These are phyloP conservation scores for Hericium erinaceus DNA, from an alignment of 768 basidiomycete species.

Conservation along the genomic window DNA sequence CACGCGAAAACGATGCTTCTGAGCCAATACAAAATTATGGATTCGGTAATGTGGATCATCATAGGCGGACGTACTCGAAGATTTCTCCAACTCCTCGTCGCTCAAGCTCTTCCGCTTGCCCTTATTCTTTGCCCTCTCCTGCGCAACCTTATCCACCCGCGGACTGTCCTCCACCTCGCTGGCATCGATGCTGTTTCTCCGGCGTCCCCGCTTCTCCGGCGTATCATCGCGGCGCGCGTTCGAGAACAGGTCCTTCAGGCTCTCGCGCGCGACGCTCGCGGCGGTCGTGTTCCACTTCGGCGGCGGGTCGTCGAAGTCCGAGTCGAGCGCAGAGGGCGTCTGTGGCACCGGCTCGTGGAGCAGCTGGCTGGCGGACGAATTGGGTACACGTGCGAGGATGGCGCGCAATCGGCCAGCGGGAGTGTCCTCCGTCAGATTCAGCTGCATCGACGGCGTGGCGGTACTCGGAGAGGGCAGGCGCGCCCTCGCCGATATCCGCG, in stretches of 20 bases:
- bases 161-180: slow-evolving; percentile 17
- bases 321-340: slow-evolving; percentile 12
- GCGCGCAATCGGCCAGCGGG: slow-evolving; percentile 12
- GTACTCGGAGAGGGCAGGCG: slow-evolving; percentile 10
- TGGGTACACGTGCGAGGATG: slow-evolving; percentile 7
- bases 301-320: slow-evolving; percentile 12
- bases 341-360: slow-evolving; percentile 12
- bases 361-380: slow-evolving; percentile 6
- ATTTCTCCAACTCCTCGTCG: slow-evolving; percentile 12
- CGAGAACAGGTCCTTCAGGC: slow-evolving; percentile 9
- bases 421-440: slow-evolving; percentile 5
- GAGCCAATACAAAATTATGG: neutral
- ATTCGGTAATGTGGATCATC: neutral
- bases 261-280: slow-evolving; percentile 8
- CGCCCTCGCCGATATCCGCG: slow-evolving; percentile 9
- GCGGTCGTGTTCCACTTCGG: slow-evolving; percentile 7
- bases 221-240: slow-evolving; percentile 9
- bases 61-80: slow-evolving; percentile 5
- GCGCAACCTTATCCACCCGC: slow-evolving; percentile 8
- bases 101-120: slow-evolving; percentile 13
- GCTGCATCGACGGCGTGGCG: neutral
- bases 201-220: slow-evolving; percentile 2
- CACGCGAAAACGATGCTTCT: neutral
- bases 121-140: slow-evolving; percentile 12
- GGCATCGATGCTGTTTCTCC: slow-evolving; percentile 15